A percentile compares a stretch with the other conserved stretches of the same genome.
These are phyloP conservation scores for Cytospora schulzeri DNA, from an alignment of 2,329 filamentous ascomycete genomes.

Conservation along the genomic window DNA sequence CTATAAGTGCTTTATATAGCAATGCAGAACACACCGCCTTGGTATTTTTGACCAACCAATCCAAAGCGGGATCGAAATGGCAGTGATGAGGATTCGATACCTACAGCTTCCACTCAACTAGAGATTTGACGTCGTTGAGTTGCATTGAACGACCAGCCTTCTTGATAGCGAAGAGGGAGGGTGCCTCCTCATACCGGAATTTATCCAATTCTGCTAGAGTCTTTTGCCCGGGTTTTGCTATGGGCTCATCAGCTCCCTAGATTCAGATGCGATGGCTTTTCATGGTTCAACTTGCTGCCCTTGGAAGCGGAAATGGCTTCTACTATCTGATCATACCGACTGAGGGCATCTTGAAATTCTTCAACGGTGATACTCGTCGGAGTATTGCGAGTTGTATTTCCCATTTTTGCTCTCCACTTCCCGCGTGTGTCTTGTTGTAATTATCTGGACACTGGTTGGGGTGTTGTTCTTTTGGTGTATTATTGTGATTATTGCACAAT, in stretches of 20 bases:
- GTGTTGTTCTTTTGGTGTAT: background rate
- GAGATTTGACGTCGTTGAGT: conserved; percentile 58
- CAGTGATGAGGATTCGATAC: conserved; percentile 34
- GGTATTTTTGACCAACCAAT: background rate
- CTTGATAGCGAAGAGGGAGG: conserved; percentile 45
- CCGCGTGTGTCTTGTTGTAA: background rate
- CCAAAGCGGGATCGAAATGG: background rate
- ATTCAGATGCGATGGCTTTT: background rate
- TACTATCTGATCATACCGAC: conserved; percentile 32
- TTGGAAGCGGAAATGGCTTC: conserved; percentile 49
- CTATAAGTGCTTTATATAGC: background rate
- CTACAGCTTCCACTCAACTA: conserved; percentile 75
- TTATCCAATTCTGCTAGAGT: conserved; percentile 60
- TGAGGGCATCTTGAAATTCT: conserved; percentile 33
- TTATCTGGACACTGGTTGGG: background rate
- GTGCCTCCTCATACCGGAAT: conserved; percentile 60
- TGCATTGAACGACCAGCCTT: conserved; percentile 46
- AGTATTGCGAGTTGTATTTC: conserved; percentile 30
- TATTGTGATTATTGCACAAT: background rate
- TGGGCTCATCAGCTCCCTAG: conserved; percentile 7
- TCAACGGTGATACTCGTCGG: conserved; percentile 33
- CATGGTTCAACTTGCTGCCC: conserved; percentile 39
- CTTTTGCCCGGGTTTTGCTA: conserved; percentile 53
- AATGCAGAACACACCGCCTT: background rate
- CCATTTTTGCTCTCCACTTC: conserved; percentile 22